Base-by-base conservation (phyloP, 352 stramenopile species). In the Albugo candida region DNA sequence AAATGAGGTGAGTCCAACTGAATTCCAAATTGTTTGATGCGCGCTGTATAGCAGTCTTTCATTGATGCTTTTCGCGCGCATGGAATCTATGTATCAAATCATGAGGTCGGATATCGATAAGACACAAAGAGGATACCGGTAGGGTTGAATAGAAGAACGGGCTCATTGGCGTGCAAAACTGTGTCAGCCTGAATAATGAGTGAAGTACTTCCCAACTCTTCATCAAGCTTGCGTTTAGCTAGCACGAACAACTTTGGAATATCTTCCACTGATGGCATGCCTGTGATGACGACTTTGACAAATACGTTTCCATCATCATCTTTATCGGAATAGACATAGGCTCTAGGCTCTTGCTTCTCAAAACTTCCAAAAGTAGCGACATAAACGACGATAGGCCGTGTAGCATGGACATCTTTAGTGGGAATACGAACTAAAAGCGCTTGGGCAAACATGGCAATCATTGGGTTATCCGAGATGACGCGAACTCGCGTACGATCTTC, bases 381-480 rank as follows among this genome's bases (percentile, higher is more conserved):
- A 55, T 85, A 83, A 24, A 83, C 58, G 41, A 88, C 70, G 54
- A 88, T 85, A 5, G 72, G 72, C 18, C 76, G 76, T 45, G 59
- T 67, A n/a, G 65, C 73, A 45, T 83, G 41, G 16, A 47, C 31
- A 21, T 55, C 46, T 21, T 41, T 13, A 6, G 42, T 44, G n/a
- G 42, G 41, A 13, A 55, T 36, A 2, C 36, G 36, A 19, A 84
- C 72, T 46, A 88, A 45, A 48, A 88, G 45, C 53, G 61, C 83
- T 57, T 84, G 65, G 11, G 70, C 63, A 40, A 81, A 81, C 31
- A 83, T 58, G 38, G 76, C 76, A 34, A 81, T 63, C 24, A 72
- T 36, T n/a, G 76, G 67, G 34, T 70, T 81, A 60, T 88, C 76
- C 20, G 76, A 70, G 55, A 88, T 82, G 27, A 88, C 72, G 21